Base-by-base conservation (phyloP, 345 rosid species). In the Streptanthus diversifolius region DNA sequence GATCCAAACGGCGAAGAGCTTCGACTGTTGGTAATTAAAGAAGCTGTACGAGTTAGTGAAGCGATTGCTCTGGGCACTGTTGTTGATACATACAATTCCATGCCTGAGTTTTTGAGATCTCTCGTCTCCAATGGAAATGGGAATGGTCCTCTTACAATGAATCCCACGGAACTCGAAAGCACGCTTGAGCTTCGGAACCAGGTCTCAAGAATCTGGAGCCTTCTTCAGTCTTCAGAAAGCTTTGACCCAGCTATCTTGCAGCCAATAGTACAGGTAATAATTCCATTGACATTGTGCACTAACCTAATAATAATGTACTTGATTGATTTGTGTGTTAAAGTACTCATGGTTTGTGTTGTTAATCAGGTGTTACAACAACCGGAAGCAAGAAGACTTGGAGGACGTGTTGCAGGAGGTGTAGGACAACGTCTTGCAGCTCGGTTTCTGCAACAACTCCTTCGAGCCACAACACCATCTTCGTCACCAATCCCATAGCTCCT, bases 371-470 rank as follows among this genome's bases (percentile, higher is more conserved):
- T 93, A 75, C 97, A 88, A 81, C 93, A 89, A 80, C 91, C 87
- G 0, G 99, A 91, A 80, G 97, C 79, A 47, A 87, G 86, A n/a
- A 81, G 66, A 79, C 83, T 93, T 0, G 97, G 96, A 39, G 86
- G 85, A 35, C 90, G 90, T 30, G 88, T 93, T 49, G 81, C 85
- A 35, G 85, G 92, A 27, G 97, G 97, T 71, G 84, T 89, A 58
- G 85, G 86, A 66, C 97, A 83, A 54, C 98, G 98, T 32, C 84
- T 93, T 39, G 93, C 96, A 8, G 98, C 98, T 21, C 82, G 98
- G 36, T 80, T 93, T 69, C 83, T 93, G 77, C 99, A 91, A 63
- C 99, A 91, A 80, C 72, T 93, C 45, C 93, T 93, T 15, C 88
- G 83, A 68, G 70, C 66, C 30, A 83, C 88, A 27, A 33, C 85